Base-by-base conservation (phyloP, 2,329 filamentous ascomycete genomes). In the Fusarium sp. region DNA sequence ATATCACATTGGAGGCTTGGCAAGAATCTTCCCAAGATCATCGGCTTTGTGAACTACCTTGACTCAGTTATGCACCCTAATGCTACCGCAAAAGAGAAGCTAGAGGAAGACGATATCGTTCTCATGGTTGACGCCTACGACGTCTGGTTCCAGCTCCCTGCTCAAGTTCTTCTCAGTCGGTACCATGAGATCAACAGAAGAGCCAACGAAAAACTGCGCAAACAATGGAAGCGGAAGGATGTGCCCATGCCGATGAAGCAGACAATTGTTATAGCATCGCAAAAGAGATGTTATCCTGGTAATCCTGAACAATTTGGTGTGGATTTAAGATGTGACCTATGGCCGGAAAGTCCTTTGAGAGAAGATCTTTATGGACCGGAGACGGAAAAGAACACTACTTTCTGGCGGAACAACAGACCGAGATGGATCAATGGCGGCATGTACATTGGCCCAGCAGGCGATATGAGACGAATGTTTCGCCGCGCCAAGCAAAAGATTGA, bases 151-250 rank as follows among this genome's bases (percentile, higher is more conserved):
- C 66, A 69, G 15, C 50, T 69, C 9, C 66, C 66, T 1, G 16
- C 32, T 2, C 57, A 69, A 6, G 37, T 69, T 6, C 33, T 69
- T 8, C 64, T 69, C 18, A 63, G 57, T 16, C 66, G 66, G 4
- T 69, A 69, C 15, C 66, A 69, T 11, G 64, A 63, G 4, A 57
- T 69, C 15, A 69, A 69, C 38, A 69, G 13, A 3, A 44, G 2
- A 37, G 66, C 66, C 6, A 69, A 69, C 3, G 49, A 63, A 23
- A 69, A 21, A 30, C 5, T 69, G 1, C 64, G 23, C 1, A 63
- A 44, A 3, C 23, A 69, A 3, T 69, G 64, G 64, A 37, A 23
- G 4, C 42, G 33, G 1, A 53, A 35, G 16, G 16, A 30, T 11
- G n/a, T 25, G 2, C 64, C 56, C 1, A 40, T 50, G 28, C 64